Base-by-base conservation (phyloP, 78 protist species). In the Isochrysis galbana region DNA sequence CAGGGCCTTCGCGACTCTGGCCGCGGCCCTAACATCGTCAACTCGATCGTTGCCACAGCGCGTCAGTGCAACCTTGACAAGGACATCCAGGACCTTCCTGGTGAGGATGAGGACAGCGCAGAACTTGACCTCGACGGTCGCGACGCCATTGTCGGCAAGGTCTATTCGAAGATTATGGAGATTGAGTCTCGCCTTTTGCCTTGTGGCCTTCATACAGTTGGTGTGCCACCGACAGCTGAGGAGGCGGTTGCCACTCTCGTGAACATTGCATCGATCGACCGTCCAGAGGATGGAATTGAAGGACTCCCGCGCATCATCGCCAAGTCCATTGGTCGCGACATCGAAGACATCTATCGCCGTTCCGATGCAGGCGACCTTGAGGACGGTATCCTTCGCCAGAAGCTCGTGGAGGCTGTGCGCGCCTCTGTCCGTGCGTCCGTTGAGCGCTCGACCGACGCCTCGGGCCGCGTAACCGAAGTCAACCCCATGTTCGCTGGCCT, bases 101-200 rank as follows among this genome's bases (percentile, higher is more conserved):
- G 26, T 11, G 90, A 91, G 93, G 90, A 61, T 22, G n/a, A 5
- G 1, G 89, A 91, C 74, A 7, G 32, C 34, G 1, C 80, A 54
- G 70, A 14, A n/a, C 32, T 61, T 38, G 25, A 36, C 45, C 90
- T 74, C 74, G 91, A 87, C 44, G 83, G 45, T 44, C 90, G 94
- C 90, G 91, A 92, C 90, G 10, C 26, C 45, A 41, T 92, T 55
- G 94, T 92, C 47, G 94, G 94, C 91, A 45, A 67, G 88, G 94
- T 92, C 32, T 92, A 92, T 87, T 23, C 51, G 34, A 78, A 72
- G 87, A 54, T 92, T 36, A 92, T 92, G 94, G 94, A 92, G 94
- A 92, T 92, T 69, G 94, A 92, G 94, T 92, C 94, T 69, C 83
- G 94, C 25, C 91, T 92, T 69, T 91, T 92, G 42, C 94, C 94